Base-by-base conservation (phyloP, 176 grass and related monocot genomes). In the Bolboschoenus planiculmis region DNA sequence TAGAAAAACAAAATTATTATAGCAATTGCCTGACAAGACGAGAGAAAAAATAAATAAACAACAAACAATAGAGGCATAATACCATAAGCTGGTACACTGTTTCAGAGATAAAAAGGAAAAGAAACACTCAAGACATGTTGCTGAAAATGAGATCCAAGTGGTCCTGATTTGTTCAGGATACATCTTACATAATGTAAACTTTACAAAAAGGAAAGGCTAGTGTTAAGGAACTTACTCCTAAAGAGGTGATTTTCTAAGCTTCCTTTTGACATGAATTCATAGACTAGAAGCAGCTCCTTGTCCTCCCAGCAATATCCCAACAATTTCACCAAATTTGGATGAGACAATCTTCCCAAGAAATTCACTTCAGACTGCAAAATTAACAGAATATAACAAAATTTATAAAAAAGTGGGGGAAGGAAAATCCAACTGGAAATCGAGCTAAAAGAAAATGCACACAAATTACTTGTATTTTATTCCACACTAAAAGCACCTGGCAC, bases 191-290 rank as follows among this genome's bases (percentile, higher is more conserved):
- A 50, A 75, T 29, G 24, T 50, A 30, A 75, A 75, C 21, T 26
- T 4, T 30, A 16, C 8, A 31, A 66, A 78, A 29, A 15, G 73
- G 2, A 48, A 72, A 70, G 27, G n/a, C 55, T 37, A 51, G 7
- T 20, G 44, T 77, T 30, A 39, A 47, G 58, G 24, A 54, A 56
- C 92, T 88, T 77, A 97, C 95, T 85, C 30, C 87, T 72, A 85
- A 99, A 99, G 1, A 95, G 91, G 57, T 95, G 97, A 83, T 95
- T 89, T 78, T 99, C 97, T 36, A 99, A 90, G 86, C 91, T 95
- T 34, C 93, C 93, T 64, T 83, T 95, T n/a, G 82, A 13, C 97
- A 99, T 88, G 87, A 87, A 99, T 81, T 99, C 97, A 61, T 99
- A 99, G 16, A 95, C 92, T 16, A 99, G 89, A 29, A 99, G 91